Evolutionary conservation across 352 stramenopile species (phyloP).

Genomic region (Phytophthora aleatoria): DNA sequence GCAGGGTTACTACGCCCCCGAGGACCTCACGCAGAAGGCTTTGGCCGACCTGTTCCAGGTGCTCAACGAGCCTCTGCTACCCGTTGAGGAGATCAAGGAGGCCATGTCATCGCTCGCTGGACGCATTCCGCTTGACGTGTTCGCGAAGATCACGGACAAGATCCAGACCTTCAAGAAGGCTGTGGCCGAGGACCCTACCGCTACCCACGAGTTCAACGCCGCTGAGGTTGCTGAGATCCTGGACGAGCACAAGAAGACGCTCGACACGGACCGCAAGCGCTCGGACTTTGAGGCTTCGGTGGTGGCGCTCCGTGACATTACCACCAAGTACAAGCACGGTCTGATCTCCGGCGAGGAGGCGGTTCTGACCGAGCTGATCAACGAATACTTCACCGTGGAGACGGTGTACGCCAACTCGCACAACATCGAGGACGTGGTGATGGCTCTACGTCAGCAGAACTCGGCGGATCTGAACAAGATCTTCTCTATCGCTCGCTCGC

Average conservation of each 20-base stretch:
- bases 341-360: slow-evolving; percentile 67
- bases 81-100: slow-evolving; percentile 96
- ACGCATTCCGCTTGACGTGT: slow-evolving; percentile 94
- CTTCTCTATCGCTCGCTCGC: slow-evolving; percentile 91
- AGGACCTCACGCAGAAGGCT: slow-evolving; percentile 85
- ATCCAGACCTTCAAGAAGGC: slow-evolving; percentile 74
- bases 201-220: slow-evolving; percentile 56
- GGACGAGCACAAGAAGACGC: slow-evolving; percentile 64
- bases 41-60: slow-evolving; percentile 87
- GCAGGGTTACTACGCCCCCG: slow-evolving; percentile 91
- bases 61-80: slow-evolving; percentile 74
- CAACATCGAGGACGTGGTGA: slow-evolving; percentile 85
- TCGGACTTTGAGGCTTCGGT: slow-evolving; percentile 80
- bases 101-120: slow-evolving; percentile 96
- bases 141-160: slow-evolving; percentile 88
- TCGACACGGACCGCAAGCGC: slow-evolving; percentile 55
- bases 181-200: slow-evolving; percentile 34
- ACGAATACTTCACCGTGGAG: slow-evolving; percentile 83
- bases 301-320: slow-evolving; percentile 70
- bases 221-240: slow-evolving; percentile 59
- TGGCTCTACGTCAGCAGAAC: slow-evolving; percentile 91
- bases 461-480: slow-evolving; percentile 83
- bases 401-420: slow-evolving; percentile 73
- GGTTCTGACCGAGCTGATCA: slow-evolving; percentile 76
- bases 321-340: slow-evolving; percentile 79